Evolutionary conservation across 1,284 basidiomycete species (phyloP).

Genomic region (Pseudozyma tsukubaensis): DNA sequence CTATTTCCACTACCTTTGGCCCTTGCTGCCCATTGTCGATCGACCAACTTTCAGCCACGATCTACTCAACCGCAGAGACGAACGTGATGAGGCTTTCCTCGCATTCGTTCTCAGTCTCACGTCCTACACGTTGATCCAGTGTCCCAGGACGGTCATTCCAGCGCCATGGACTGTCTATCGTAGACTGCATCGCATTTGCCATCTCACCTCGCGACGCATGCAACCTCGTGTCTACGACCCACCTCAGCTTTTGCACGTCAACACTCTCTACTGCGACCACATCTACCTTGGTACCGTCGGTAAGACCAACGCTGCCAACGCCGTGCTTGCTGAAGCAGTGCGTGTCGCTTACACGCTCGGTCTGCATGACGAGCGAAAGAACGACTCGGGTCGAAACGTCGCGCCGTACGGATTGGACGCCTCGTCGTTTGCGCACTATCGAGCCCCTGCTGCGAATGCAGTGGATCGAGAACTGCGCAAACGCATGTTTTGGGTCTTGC

Average conservation of each 20-base stretch:
- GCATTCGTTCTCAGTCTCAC: constrained; percentile 55
- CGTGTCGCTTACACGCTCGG: constrained; percentile 47
- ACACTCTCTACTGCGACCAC: constrained; percentile 58
- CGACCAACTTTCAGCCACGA: constrained; percentile 51
- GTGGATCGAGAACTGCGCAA: constrained; percentile 54
- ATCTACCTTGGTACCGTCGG: constrained; percentile 56
- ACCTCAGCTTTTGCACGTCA: constrained; percentile 49
- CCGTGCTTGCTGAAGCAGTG: constrained; percentile 53
- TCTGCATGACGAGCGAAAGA: constrained; percentile 48
- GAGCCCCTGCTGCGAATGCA: constrained; percentile 20
- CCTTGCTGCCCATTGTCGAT: constrained; percentile 52
- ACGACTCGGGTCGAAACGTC: constrained; percentile 9
- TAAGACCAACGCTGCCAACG: constrained; percentile 51
- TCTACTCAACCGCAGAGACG: constrained; percentile 50
- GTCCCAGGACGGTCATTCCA: constrained; percentile 48
- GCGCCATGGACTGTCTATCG: constrained; percentile 50
- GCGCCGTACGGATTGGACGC: constrained; percentile 25
- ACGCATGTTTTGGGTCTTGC: constrained; percentile 49
- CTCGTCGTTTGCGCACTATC: constrained; percentile 20
- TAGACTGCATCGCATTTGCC: constrained; percentile 56
- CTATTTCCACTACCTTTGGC: constrained; percentile 57
- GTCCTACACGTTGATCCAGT: constrained; percentile 55
- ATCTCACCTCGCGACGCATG: constrained; percentile 49
- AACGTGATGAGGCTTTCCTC: constrained; percentile 46
- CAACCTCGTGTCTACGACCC: constrained; percentile 50